phyloP scores from a whole-genome alignment of 2,329 filamentous ascomycete genomes.

The Penicillium sp. region DNA sequence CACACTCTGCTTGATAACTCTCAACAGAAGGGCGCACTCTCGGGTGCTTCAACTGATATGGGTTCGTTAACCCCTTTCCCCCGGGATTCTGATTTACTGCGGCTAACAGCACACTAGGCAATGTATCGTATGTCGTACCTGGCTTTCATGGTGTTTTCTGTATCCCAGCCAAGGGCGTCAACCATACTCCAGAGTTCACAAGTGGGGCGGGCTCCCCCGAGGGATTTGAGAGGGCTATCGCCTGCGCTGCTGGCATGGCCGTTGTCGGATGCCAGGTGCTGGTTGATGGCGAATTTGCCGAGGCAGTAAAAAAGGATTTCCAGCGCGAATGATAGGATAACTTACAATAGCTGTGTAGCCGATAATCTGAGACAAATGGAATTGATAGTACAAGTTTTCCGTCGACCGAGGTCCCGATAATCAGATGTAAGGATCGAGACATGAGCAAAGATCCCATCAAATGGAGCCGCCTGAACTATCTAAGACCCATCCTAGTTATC shows the following conservation, averaged over 20 bases:
- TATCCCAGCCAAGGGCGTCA: slow-evolving; percentile 54
- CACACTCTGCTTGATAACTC: slow-evolving; percentile 35
- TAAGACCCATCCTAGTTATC: slow-evolving; percentile 7
- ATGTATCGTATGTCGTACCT: slow-evolving; percentile 53
- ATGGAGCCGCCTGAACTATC: background rate
- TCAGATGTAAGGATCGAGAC: background rate
- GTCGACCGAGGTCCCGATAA: background rate
- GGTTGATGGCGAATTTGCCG: slow-evolving; percentile 38
- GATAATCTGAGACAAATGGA: background rate
- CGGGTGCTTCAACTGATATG: slow-evolving; percentile 40
- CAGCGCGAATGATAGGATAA: slow-evolving; percentile 18
- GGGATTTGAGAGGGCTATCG: slow-evolving; percentile 53
- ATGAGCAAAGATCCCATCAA: background rate
- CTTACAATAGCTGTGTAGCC: background rate
- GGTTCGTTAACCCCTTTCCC: slow-evolving; percentile 23
- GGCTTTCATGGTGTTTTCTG: slow-evolving; percentile 49
- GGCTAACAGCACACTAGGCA: slow-evolving; percentile 41
- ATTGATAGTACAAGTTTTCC: background rate
- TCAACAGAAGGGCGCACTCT: slow-evolving; percentile 22
- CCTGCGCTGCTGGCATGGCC: slow-evolving; percentile 40
- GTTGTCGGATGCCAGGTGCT: slow-evolving; percentile 40
- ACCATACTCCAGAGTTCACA: slow-evolving; percentile 62
- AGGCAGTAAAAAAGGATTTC: slow-evolving; percentile 36
- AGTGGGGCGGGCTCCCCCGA: slow-evolving; percentile 56
- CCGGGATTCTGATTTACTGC: background rate